Evolutionary conservation across 1,139 yeast genomes (phyloP), one percentile per base, ranked within the genome.

Genomic region (Kodamaea plutei): DNA sequence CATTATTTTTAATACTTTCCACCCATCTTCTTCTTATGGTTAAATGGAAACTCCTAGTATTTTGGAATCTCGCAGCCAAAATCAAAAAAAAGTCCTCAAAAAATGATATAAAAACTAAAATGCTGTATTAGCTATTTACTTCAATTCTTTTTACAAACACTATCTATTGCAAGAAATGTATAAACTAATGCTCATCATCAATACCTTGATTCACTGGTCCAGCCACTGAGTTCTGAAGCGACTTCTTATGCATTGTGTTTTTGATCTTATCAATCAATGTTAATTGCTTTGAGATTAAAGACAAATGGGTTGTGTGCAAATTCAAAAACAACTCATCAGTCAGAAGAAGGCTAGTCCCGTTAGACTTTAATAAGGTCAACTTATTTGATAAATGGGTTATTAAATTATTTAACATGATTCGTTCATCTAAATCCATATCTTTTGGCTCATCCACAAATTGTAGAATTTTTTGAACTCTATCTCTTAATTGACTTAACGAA

Each of bases 231-330:
- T 22, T 29, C 13, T 30, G 37, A 10, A 34, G 28, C 15, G 30
- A 20, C 25, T 28, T 32, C 24, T 32, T 35, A 24, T 32, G 23
- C 6, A 32, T 23, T 6, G 30, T 22, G 4, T 24, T 25, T 20
- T 28, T 32, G 9, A 33, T 30, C 10, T 10, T 26, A 11, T 35
- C 36, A 8, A 35, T 30, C 30, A 32, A 31, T 4, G 48, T 41
- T 23, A 57, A 36, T 33, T 62, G 61, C 15, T 56, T 49, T 1
- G 66, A 55, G 9, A 64, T 38, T 20, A 62, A 41, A 14, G 62
- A 44, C 29, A 64, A 42, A 20, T 58, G 61, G 6, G 54, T 43
- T 1, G 58, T 32, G 25, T 52, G 47, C 17, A 59, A 37, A 22
- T 34, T 34, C 15, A 34, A 26, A 11, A 17, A 25, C 2, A 27